Conservation (phyloP, 2,329 filamentous ascomycete species). For the Harringtonia aguacate region DNA sequence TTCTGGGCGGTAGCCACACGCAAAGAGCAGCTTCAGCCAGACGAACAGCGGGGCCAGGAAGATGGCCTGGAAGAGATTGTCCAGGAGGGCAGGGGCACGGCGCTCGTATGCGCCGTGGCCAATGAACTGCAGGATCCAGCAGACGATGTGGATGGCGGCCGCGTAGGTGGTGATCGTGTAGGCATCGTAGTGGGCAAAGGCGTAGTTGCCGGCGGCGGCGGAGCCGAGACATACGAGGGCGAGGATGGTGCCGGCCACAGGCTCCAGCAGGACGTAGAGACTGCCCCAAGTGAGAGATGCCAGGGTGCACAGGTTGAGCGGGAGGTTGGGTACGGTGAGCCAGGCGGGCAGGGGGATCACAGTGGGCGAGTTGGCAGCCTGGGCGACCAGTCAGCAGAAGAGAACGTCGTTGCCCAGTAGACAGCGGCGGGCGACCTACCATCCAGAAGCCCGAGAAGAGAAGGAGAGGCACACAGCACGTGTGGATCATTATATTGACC, state of each 20-base stretch:
- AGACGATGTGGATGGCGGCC: conserved; percentile 49
- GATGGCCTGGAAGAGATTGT: conserved; percentile 84
- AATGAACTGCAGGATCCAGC: conserved; percentile 84
- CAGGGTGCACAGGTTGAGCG: conserved; percentile 56
- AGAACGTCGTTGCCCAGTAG: no score
- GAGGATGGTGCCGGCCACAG: conserved; percentile 73
- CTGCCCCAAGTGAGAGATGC: conserved; percentile 57
- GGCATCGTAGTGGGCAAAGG: conserved; percentile 45
- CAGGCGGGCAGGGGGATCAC: conserved; percentile 55
- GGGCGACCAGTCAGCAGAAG: conserved; percentile 2
- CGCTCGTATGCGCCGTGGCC: conserved; percentile 86
- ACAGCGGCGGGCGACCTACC: conserved; percentile 30
- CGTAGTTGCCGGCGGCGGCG: conserved; percentile 65
- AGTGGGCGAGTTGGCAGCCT: conserved; percentile 53
- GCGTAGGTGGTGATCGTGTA: conserved; percentile 50
- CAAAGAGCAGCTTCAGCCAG: conserved; percentile 90
- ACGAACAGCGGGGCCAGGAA: conserved; percentile 94
- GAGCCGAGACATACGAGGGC: conserved; percentile 65
- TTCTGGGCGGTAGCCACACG: conserved; percentile 79
- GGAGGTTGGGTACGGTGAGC: conserved; percentile 56
- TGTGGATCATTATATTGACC: conserved; percentile 69
- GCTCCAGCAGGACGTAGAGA: conserved; percentile 86
- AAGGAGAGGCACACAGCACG: conserved; percentile 68
- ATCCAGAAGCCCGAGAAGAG: conserved; percentile 61
- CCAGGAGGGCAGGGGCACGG: conserved; percentile 76